These are phyloP conservation scores for Monosporascus sp. DNA, from an alignment of 2,329 filamentous ascomycete genomes.

Conservation along the genomic window DNA sequence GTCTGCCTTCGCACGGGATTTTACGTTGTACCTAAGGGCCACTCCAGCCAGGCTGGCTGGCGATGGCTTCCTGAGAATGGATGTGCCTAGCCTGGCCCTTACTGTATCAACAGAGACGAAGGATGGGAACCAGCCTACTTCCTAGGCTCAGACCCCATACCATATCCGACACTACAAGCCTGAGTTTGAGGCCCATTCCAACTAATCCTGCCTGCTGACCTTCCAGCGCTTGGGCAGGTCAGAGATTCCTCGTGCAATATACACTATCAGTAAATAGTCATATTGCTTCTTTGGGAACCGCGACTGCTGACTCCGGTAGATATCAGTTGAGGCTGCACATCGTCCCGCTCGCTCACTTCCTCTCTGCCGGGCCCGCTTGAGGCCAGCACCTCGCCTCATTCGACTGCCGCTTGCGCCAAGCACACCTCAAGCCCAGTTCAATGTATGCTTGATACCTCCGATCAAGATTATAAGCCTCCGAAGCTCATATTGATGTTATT, in stretches of 20 bases:
- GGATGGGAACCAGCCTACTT: too few relatives aligned
- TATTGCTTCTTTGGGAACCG: background rate
- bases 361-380: slow-evolving; percentile 1
- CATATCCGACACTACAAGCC: too few relatives aligned
- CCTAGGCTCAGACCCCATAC: too few relatives aligned
- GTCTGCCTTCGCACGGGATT: too few relatives aligned
- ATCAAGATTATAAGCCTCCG: slow-evolving; percentile 1
- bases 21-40: too few relatives aligned
- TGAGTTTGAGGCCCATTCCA: too few relatives aligned
- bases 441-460: background rate
- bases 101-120: too few relatives aligned
- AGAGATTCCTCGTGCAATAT: background rate
- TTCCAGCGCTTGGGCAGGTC: too few relatives aligned
- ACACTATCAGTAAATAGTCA: background rate
- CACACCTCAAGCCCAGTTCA: slow-evolving; percentile 1
- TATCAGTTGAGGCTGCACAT: background rate
- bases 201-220: too few relatives aligned
- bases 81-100: too few relatives aligned
- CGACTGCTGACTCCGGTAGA: background rate
- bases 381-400: background rate
- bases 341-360: background rate
- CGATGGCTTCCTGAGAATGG: too few relatives aligned
- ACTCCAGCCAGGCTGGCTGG: too few relatives aligned
- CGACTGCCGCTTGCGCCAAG: slow-evolving; percentile 1
- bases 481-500: background rate